Base-by-base conservation (phyloP, 352 stramenopile genomes). In the Phytophthora boehmeriae region DNA sequence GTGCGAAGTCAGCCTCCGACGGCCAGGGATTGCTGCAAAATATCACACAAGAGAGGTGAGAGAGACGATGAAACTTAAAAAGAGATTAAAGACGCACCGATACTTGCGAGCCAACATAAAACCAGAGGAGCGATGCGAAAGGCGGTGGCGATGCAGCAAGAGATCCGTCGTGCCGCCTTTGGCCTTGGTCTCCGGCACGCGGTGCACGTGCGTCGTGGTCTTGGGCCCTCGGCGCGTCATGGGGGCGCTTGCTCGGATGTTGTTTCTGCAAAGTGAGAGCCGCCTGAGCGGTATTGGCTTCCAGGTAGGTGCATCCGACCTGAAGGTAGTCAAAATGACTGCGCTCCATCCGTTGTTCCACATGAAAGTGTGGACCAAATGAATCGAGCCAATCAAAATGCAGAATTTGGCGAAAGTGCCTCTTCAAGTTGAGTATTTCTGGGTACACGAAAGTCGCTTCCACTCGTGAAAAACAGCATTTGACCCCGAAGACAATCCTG, bases 21-120 rank as follows among this genome's bases (percentile, higher is more conserved):
- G 71, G 66, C 66, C 71, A 78, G n/a, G 66, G 66, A 45, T 73
- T 76, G 14, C 66, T 71, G 25, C 23, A 11, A 19, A n/a, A 25
- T 23, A 58, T 52, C 32, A 20, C 27, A 57, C 60, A 5, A 58
- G 2, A 63, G 20, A 55, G 38, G 59, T 49, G 30, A 27, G 35
- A 17, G 14, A 28, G 19, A 28, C 8, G 20, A 8, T 52, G 17
- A 20, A 13, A 47, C 53, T 47, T 19, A 32, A 20, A 58, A 49
- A 32, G 52, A 57, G 17, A 5, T n/a, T 16, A 22, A 4, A 6
- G 17, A 13, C 36, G 20, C 9, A 89, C 69, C 82, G 69, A 52
- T 92, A 90, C 59, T 90, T 92, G 57, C 77, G 80, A 36, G 80
- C 83, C 38, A 92, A 65, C 76, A 92, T 83, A 51, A 83, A 90